Evolutionary conservation across 2,329 filamentous ascomycete genomes (phyloP).

Genomic region (Paraphoma sp.): DNA sequence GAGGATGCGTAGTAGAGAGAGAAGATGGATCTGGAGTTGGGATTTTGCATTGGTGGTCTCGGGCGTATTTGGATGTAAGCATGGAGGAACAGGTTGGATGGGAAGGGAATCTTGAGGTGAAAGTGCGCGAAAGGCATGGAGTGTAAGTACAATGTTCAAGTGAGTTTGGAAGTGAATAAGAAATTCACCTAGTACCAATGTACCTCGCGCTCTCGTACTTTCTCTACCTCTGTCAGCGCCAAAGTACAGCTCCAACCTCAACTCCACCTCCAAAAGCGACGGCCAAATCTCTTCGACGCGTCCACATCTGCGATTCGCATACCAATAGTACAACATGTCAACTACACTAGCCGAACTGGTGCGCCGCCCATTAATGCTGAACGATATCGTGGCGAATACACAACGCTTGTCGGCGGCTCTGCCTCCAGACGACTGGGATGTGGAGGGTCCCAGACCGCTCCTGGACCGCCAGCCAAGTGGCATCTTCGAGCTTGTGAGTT

Average conservation of each 20-base stretch:
- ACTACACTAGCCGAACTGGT: neutral
- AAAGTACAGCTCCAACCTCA: neutral
- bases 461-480: constrained; percentile 14
- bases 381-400: constrained; percentile 14
- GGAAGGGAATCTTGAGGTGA: no score
- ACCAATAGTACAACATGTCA: neutral
- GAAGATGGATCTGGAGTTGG: neutral
- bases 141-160: no score
- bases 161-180: no score
- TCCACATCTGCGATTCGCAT: neutral
- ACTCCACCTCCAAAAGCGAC: neutral
- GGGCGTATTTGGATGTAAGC: no score
- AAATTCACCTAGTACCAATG: no score
- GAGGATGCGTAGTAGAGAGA: neutral
- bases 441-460: neutral
- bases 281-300: neutral
- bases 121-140: no score
- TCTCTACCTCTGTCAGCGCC: no score
- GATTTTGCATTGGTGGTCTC: neutral
- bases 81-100: no score
- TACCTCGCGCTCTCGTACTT: no score
- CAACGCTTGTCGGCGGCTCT: constrained; percentile 20
- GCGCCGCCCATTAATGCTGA: constrained; percentile 21
- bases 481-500: constrained; percentile 9
- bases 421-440: constrained; percentile 23